These are phyloP conservation scores for Diplodia scrobiculata DNA, from an alignment of 2,329 filamentous ascomycete species.

Conservation along the genomic window DNA sequence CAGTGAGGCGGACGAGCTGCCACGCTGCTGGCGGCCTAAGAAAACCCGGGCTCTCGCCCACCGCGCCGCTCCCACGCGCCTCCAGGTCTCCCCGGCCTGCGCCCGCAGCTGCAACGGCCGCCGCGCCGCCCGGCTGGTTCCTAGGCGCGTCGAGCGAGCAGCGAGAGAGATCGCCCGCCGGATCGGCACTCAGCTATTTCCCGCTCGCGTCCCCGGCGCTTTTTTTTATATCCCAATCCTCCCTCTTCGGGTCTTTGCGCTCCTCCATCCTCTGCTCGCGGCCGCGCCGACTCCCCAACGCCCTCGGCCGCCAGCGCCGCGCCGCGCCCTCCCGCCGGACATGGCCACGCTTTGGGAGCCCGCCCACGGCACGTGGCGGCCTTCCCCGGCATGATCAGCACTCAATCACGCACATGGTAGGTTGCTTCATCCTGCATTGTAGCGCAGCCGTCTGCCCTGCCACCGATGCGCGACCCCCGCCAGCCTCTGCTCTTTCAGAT, in stretches of 20 bases:
- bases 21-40: neutral
- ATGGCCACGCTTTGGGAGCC: slow-evolving; percentile 5
- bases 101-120: slow-evolving; percentile 16
- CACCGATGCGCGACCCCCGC: slow-evolving; percentile 1
- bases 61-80: neutral
- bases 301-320: neutral
- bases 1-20: slow-evolving; percentile 16
- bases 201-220: slow-evolving; percentile 15
- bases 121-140: slow-evolving; percentile 4
- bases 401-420: slow-evolving; percentile 24
- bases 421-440: slow-evolving; percentile 27
- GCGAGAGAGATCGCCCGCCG: slow-evolving; percentile 14
- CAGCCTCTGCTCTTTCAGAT: neutral
- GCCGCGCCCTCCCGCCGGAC: neutral
- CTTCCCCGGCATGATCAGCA: slow-evolving; percentile 21
- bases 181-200: slow-evolving; percentile 24
- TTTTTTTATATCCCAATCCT: slow-evolving; percentile 13
- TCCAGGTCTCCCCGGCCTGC: slow-evolving; percentile 13
- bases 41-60: slow-evolving; percentile 10
- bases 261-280: neutral
- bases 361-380: slow-evolving; percentile 14
- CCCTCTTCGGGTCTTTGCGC: slow-evolving; percentile 3
- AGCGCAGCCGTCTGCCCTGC: slow-evolving; percentile 3
- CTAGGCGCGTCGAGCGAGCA: slow-evolving; percentile 5
- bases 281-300: neutral